phyloP scores from a whole-genome alignment of 2,329 filamentous ascomycete genomes.

The Monosporascus sp. region DNA sequence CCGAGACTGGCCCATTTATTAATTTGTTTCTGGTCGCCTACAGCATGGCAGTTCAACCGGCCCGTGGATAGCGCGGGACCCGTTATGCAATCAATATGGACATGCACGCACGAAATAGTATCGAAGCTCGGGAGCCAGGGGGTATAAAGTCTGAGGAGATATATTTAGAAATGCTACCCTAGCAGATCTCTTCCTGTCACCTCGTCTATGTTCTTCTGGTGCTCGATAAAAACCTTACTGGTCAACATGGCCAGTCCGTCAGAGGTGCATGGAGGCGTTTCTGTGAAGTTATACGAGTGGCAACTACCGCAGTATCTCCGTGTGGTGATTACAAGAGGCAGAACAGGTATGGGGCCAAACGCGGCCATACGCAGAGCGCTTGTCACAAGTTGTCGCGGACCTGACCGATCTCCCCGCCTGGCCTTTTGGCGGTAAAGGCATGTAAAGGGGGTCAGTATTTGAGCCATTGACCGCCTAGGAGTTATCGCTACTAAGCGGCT shows the following conservation, averaged over 20 bases:
- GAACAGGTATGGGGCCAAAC: not conserved
- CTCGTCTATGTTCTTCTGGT: too few relatives aligned
- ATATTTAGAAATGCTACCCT: not conserved
- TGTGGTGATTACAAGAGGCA: not conserved
- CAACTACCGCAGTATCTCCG: too few relatives aligned
- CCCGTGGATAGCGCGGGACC: not conserved
- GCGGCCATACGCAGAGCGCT: not conserved
- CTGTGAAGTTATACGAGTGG: not conserved
- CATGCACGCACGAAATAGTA: not conserved
- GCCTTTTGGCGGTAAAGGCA: not conserved
- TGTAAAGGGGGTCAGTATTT: too few relatives aligned
- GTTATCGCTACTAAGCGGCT: constrained; percentile 20
- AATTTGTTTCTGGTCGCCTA: too few relatives aligned
- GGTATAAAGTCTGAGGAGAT: not conserved
- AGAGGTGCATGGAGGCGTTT: not conserved
- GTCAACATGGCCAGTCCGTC: not conserved
- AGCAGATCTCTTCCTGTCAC: not conserved
- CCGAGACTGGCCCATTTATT: not conserved
- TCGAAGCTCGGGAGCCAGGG: not conserved
- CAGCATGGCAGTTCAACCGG: not conserved
- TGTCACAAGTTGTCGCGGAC: not conserved
- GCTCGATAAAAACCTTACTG: not conserved
- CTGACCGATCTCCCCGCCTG: not conserved
- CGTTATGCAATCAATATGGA: not conserved
- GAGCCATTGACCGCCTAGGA: not conserved